Evolutionary conservation across 352 stramenopile genomes (phyloP).

Genomic region (Phytophthora multivora): DNA sequence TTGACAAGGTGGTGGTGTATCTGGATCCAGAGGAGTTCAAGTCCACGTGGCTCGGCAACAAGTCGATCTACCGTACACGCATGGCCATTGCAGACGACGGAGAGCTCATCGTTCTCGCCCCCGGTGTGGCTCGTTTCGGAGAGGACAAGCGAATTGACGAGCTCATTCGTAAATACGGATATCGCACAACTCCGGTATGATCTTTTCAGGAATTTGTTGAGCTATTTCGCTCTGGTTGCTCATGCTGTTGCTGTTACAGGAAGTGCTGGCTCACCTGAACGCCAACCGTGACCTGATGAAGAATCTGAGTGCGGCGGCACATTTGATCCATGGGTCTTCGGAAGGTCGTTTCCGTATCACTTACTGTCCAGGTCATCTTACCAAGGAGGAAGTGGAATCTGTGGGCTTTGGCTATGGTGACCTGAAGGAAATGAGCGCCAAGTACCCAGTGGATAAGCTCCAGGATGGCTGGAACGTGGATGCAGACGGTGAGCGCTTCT

Average conservation of each 20-base stretch:
- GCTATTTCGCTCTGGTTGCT: slow-evolving; percentile 1
- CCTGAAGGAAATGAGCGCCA: slow-evolving; percentile 81
- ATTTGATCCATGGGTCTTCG: slow-evolving; percentile 97
- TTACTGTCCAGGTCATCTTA: slow-evolving; percentile 93
- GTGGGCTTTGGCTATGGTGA: slow-evolving; percentile 94
- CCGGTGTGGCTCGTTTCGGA: slow-evolving; percentile 94
- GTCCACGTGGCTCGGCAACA: slow-evolving; percentile 98
- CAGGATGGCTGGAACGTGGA: slow-evolving; percentile 95
- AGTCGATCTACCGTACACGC: slow-evolving; percentile 97
- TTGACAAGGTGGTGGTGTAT: slow-evolving; percentile 96
- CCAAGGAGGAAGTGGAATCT: slow-evolving; percentile 91
- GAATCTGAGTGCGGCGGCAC: slow-evolving; percentile 94
- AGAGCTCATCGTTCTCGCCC: slow-evolving; percentile 95
- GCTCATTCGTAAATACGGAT: slow-evolving; percentile 97
- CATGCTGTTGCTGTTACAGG: slow-evolving; percentile 38
- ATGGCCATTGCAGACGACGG: slow-evolving; percentile 97
- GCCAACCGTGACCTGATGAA: slow-evolving; percentile 94
- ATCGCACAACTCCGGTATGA: slow-evolving; percentile 93
- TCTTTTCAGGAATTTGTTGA: not conserved
- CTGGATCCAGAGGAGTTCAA: slow-evolving; percentile 97
- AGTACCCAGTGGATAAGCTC: slow-evolving; percentile 84
- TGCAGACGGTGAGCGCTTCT: slow-evolving; percentile 89
- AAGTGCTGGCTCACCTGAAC: slow-evolving; percentile 92
- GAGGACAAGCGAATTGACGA: slow-evolving; percentile 94
- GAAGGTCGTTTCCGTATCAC: slow-evolving; percentile 97